A percentile compares a stretch with the other conserved stretches of the same genome.
phyloP scores from a whole-genome alignment of 306 rosid species.

The Cicer pinnatifidum region DNA sequence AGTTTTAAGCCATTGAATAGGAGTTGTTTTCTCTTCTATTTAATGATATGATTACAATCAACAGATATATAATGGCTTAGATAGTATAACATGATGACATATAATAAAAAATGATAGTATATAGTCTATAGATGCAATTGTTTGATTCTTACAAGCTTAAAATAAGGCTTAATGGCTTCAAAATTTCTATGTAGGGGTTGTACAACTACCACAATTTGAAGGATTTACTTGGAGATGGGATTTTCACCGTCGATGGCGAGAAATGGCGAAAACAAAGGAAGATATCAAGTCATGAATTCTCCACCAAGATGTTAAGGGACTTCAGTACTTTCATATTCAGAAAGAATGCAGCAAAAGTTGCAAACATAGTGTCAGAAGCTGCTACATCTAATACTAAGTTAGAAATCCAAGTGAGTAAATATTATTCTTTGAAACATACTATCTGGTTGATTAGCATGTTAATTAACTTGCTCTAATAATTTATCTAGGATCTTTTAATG shows the following conservation, averaged over 20 bases:
- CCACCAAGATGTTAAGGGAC: conserved; percentile 67
- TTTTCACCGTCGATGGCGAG: conserved; percentile 80
- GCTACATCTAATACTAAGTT: conserved; percentile 49
- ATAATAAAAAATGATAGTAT: too few relatives aligned
- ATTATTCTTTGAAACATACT: conserved; percentile 17
- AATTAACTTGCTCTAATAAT: conserved; percentile 5
- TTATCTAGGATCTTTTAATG: conserved; percentile 63
- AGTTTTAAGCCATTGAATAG: too few relatives aligned
- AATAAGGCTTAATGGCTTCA: conserved; percentile 8
- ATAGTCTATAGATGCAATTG: not conserved
- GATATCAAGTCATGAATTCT: conserved; percentile 73
- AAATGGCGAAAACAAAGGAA: conserved; percentile 88
- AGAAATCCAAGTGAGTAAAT: conserved; percentile 67
- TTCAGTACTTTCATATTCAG: conserved; percentile 64
- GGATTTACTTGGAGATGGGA: conserved; percentile 91
- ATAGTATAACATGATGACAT: not conserved
- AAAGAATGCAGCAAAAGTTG: conserved; percentile 69
- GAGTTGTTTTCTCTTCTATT: not conserved
- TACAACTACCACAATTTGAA: conserved; percentile 62
- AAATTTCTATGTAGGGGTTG: conserved; percentile 58
- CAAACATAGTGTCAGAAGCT: conserved; percentile 62
- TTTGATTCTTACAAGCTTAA: conserved; percentile 4
- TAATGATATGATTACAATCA: not conserved
- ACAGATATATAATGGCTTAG: not conserved
- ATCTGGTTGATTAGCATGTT: conserved; percentile 13